Conservation (phyloP, 768 basidiomycete species). For the Galerina marginata region DNA sequence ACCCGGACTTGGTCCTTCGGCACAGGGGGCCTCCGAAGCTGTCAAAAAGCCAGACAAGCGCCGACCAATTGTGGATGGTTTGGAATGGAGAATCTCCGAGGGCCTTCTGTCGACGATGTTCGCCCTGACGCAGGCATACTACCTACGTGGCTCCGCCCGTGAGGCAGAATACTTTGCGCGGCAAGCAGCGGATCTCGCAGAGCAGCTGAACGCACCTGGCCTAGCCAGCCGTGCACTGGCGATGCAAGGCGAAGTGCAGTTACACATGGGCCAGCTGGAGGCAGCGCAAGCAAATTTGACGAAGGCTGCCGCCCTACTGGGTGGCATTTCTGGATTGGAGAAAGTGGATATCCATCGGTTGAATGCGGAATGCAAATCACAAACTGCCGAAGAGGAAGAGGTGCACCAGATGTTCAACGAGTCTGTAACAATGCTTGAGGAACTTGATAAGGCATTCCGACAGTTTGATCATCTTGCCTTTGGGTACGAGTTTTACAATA, state of each 20-base stretch:
- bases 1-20: slow-evolving; percentile 25
- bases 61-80: slow-evolving; percentile 50
- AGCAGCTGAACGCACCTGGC: slow-evolving; percentile 67
- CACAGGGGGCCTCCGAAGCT: slow-evolving; percentile 17
- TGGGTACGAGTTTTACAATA: slow-evolving; percentile 40
- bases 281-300: slow-evolving; percentile 61
- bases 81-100: slow-evolving; percentile 81
- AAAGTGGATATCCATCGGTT: slow-evolving; percentile 63
- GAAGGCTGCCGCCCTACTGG: slow-evolving; percentile 51
- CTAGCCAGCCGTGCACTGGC: slow-evolving; percentile 69
- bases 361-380: slow-evolving; percentile 56
- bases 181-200: slow-evolving; percentile 77
- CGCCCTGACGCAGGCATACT: slow-evolving; percentile 66
- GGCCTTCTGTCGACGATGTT: slow-evolving; percentile 72
- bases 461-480: slow-evolving; percentile 52
- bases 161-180: slow-evolving; percentile 87
- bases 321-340: slow-evolving; percentile 58
- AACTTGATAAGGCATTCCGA: slow-evolving; percentile 60
- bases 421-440: slow-evolving; percentile 63
- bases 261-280: slow-evolving; percentile 64
- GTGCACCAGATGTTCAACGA: slow-evolving; percentile 60
- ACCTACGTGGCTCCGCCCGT: slow-evolving; percentile 76
- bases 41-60: slow-evolving; percentile 34
- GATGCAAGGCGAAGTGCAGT: slow-evolving; percentile 70
- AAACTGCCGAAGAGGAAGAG: slow-evolving; percentile 46